Evolutionary conservation across 768 basidiomycete species (phyloP).

Genomic region (Kwoniella botswanensis): DNA sequence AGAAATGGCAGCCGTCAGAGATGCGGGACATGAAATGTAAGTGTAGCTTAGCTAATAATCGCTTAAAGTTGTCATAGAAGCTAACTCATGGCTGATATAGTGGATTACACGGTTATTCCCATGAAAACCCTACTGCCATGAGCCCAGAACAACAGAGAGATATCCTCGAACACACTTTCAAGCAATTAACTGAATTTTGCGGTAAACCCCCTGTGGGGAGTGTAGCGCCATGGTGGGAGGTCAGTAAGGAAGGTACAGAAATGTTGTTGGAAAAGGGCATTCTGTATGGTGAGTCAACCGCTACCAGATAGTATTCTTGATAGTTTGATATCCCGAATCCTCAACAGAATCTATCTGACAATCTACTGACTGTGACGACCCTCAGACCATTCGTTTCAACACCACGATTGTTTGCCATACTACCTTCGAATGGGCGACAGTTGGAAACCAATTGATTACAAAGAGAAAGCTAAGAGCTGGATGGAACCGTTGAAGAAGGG

Average conservation of each 20-base stretch:
- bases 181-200: slow-evolving; percentile 71
- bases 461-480: slow-evolving; percentile 68
- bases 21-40: slow-evolving; percentile 73
- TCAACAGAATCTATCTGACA: too few species aligned
- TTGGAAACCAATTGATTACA: slow-evolving; percentile 76
- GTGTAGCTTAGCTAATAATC: not conserved
- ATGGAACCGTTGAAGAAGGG: slow-evolving; percentile 75
- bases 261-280: slow-evolving; percentile 74
- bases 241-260: slow-evolving; percentile 69
- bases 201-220: slow-evolving; percentile 53
- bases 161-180: slow-evolving; percentile 70
- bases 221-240: slow-evolving; percentile 83
- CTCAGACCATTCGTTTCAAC: slow-evolving; percentile 64
- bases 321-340: too few species aligned
- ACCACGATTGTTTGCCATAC: slow-evolving; percentile 68
- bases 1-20: slow-evolving; percentile 71
- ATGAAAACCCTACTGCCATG: slow-evolving; percentile 73
- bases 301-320: not conserved
- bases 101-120: slow-evolving; percentile 73
- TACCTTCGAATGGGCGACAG: slow-evolving; percentile 71
- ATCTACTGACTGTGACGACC: not conserved
- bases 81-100: slow-evolving; percentile 14
- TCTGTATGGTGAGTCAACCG: slow-evolving; percentile 65
- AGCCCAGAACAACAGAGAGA: slow-evolving; percentile 71
- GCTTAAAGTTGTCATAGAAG: too few species aligned